Conservation (phyloP, 345 rosid species). For the Salix dunnii region DNA sequence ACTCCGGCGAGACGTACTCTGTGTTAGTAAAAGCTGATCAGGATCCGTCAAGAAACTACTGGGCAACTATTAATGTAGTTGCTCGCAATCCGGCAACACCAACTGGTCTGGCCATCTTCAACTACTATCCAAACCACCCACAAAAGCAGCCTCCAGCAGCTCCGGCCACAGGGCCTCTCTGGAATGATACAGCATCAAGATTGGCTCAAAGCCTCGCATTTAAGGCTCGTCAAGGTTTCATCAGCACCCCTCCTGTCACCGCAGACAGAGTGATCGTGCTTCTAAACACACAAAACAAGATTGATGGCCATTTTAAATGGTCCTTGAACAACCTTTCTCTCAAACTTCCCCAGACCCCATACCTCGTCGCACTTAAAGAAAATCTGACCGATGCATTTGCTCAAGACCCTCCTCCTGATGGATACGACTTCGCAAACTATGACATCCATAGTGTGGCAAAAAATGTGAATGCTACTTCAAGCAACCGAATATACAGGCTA, state of each 20-base stretch:
- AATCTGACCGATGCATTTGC: slow-evolving; percentile 35
- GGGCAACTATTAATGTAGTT: slow-evolving; percentile 59
- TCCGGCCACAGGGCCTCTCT: slow-evolving; percentile 39
- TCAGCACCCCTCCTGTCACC: slow-evolving; percentile 36
- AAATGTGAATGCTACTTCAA: slow-evolving; percentile 38
- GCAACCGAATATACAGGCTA: slow-evolving; percentile 44
- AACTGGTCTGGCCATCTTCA: slow-evolving; percentile 42
- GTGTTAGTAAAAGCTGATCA: slow-evolving; percentile 56
- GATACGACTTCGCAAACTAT: slow-evolving; percentile 20
- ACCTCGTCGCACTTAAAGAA: slow-evolving; percentile 51
- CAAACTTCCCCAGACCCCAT: slow-evolving; percentile 50
- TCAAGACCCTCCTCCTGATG: slow-evolving; percentile 44
- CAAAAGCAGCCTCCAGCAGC: slow-evolving; percentile 37
- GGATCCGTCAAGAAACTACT: slow-evolving; percentile 56
- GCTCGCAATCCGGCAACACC: slow-evolving; percentile 44
- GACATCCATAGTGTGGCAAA: background rate
- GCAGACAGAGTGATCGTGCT: slow-evolving; percentile 47
- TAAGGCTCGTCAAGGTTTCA: slow-evolving; percentile 42
- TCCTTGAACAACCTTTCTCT: slow-evolving; percentile 65
- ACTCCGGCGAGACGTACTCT: slow-evolving; percentile 73
- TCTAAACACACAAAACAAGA: slow-evolving; percentile 56
- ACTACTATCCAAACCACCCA: slow-evolving; percentile 56
- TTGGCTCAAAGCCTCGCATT: slow-evolving; percentile 50
- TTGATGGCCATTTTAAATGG: slow-evolving; percentile 42
- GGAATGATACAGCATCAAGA: slow-evolving; percentile 41